A percentile compares a stretch with the other conserved stretches of the same genome.
These are phyloP conservation scores for Chenopodium album DNA, from an alignment of 148 eudicot species.

Conservation along the genomic window DNA sequence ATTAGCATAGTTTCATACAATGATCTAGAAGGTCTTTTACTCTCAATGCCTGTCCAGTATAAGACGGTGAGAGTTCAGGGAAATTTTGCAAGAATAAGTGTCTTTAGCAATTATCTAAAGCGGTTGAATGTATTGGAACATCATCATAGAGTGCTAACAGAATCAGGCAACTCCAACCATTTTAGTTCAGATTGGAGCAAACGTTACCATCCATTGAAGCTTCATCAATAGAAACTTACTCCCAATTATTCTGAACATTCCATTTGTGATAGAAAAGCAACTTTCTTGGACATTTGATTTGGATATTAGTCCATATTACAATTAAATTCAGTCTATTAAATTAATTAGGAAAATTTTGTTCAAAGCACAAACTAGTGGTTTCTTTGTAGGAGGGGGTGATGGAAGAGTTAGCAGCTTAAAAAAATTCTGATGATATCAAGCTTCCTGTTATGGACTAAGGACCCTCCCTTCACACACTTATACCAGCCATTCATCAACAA, in stretches of 20 bases:
- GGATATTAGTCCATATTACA: too few species aligned
- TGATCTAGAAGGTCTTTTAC: background rate
- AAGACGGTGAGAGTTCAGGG: background rate
- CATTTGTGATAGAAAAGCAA: background rate
- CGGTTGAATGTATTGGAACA: background rate
- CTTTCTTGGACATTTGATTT: too few species aligned
- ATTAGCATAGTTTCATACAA: background rate
- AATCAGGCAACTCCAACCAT: background rate
- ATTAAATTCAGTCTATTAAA: too few species aligned
- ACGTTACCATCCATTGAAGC: background rate
- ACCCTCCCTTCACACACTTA: too few species aligned
- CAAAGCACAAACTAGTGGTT: too few species aligned
- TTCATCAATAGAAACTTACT: too few species aligned
- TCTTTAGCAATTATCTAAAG: background rate
- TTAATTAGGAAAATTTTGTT: too few species aligned
- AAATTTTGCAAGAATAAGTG: background rate
- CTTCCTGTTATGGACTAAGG: background rate
- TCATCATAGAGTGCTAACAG: background rate
- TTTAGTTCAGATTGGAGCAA: too few species aligned
- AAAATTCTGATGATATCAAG: background rate
- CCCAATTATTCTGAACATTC: background rate
- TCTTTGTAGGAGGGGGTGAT: too few species aligned
- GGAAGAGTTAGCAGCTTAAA: too few species aligned
- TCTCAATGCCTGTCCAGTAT: background rate
- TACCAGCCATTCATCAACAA: background rate